Evolutionary conservation across 2,329 filamentous ascomycete species (phyloP).

Genomic region (Ophiocordyceps camponoti-floridani): DNA sequence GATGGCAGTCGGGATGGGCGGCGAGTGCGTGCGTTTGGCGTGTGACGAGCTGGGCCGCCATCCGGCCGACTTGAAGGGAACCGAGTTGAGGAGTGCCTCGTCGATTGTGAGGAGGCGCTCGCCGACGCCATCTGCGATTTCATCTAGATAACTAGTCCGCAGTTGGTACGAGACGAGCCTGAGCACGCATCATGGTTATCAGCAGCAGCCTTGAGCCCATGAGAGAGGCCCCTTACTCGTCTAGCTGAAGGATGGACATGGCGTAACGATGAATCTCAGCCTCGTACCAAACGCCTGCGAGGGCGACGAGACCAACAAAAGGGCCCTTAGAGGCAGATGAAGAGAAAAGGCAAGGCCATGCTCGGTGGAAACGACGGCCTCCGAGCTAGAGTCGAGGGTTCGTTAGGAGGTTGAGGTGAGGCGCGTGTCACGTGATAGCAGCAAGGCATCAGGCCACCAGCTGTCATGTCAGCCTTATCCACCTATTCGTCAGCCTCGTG

Average conservation of each 20-base stretch:
- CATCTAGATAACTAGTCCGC: slow-evolving; percentile 60
- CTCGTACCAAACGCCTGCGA: background rate
- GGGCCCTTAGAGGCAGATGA: too few relatives aligned
- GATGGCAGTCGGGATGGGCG: slow-evolving; percentile 67
- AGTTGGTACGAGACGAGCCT: slow-evolving; percentile 73
- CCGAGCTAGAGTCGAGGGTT: background rate
- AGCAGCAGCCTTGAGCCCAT: slow-evolving; percentile 1
- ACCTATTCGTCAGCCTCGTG: background rate
- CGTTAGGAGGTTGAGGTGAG: background rate
- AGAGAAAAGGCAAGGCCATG: too few relatives aligned
- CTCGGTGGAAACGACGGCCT: background rate
- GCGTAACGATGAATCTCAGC: background rate
- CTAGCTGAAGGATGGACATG: slow-evolving; percentile 21
- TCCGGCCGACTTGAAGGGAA: slow-evolving; percentile 66
- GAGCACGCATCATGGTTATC: slow-evolving; percentile 3
- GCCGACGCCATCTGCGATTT: slow-evolving; percentile 68
- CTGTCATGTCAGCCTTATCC: background rate
- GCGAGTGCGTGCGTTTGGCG: slow-evolving; percentile 70
- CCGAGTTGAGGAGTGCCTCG: slow-evolving; percentile 60
- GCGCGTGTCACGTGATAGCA: background rate
- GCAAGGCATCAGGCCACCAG: background rate
- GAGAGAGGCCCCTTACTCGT: slow-evolving; percentile 13
- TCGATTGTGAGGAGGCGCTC: slow-evolving; percentile 72
- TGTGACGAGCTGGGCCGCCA: slow-evolving; percentile 60
- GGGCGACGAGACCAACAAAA: background rate